Evolutionary conservation across 2,329 filamentous ascomycete genomes (phyloP).

Genomic region (Rhexocercosporidium sp.): DNA sequence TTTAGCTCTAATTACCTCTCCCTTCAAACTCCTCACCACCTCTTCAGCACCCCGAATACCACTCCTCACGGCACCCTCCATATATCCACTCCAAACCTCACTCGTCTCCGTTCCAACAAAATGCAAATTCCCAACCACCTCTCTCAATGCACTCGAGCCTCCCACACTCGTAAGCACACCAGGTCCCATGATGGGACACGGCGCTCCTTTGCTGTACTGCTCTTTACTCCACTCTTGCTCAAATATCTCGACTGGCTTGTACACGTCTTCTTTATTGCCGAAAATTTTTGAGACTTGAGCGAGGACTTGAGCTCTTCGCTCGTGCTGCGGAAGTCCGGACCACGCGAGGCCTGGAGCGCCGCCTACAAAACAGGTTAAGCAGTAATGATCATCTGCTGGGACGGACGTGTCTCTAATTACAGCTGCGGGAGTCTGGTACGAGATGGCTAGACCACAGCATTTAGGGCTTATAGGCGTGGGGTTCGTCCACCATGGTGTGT

Average conservation of each 20-base stretch:
- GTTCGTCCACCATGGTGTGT: constrained; percentile 18
- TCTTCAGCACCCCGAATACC: constrained; percentile 52
- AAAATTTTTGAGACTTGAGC: constrained; percentile 18
- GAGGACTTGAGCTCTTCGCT: constrained; percentile 17
- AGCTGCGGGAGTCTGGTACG: constrained; percentile 45
- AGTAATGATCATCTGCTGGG: constrained; percentile 45
- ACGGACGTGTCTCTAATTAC: constrained; percentile 50
- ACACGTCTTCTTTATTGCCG: constrained; percentile 14
- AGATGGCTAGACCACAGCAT: constrained; percentile 48
- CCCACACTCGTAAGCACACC: constrained; percentile 37
- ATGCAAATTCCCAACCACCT: constrained; percentile 49
- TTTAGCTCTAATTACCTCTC: constrained; percentile 4
- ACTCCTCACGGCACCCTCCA: constrained; percentile 54
- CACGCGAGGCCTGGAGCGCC: constrained; percentile 14
- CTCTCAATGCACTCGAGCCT: constrained; percentile 38
- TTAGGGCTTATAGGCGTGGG: constrained; percentile 22
- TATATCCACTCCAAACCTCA: constrained; percentile 56
- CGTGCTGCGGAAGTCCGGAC: constrained; percentile 21
- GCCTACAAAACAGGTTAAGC: constrained; percentile 19
- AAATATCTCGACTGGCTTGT: constrained; percentile 26
- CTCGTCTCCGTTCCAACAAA: constrained; percentile 57
- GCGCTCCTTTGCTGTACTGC: constrained; percentile 43
- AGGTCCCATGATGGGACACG: constrained; percentile 43
- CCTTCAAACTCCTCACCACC: constrained; percentile 37
- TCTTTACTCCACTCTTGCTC: constrained; percentile 33